Evolutionary conservation across 805 yeast genomes (phyloP), one percentile per base, ranked within the genome.

Genomic region (Yarrowia divulgata): DNA sequence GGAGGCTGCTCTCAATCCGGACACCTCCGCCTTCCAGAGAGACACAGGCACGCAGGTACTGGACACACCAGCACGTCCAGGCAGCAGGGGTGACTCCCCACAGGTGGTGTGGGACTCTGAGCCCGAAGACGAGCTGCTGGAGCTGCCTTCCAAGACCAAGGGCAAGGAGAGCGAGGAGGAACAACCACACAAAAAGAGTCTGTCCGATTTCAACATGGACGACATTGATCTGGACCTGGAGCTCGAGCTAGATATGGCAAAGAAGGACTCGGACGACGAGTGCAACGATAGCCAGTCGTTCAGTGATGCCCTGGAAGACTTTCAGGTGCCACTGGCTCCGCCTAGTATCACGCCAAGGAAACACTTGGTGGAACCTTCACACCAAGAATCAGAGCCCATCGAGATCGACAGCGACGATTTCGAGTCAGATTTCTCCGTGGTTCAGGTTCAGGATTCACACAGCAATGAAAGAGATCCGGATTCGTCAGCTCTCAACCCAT

Each of bases 371-470:
- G 35, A 13, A 23, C 29, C 29, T 23, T 46, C 54, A 3, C 18
- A 23, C 16, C 63, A 58, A 8, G 52, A 57, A 42, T 42, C 49
- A 4, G 66, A 60, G 18, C 66, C 66, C 13, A 60, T 60, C 18
- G 66, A 60, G 66, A 60, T 60, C 16, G 66, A 60, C n/a, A 60
- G 66, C 32, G 66, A 60, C 42, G 66, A 57, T n/a, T 57, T 57
- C 39, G 49, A 45, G 42, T 45, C 52, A 16, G 66, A 60, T 14
- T 60, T 60, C 42, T 60, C 66, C 1, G 42, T 43, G 18, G 18
- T 45, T 3, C 66, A 42, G n/a, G 40, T 43, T 18, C 10, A 18
- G 8, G 32, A 10, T 10, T 37, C 60, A 3, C 7, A 37, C 14
- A 7, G 16, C 3, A 10, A 5, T 16, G 43, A 35, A 1, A 13